phyloP scores from a whole-genome alignment of 177 flowering plant species.

The Vitis hybrid region DNA sequence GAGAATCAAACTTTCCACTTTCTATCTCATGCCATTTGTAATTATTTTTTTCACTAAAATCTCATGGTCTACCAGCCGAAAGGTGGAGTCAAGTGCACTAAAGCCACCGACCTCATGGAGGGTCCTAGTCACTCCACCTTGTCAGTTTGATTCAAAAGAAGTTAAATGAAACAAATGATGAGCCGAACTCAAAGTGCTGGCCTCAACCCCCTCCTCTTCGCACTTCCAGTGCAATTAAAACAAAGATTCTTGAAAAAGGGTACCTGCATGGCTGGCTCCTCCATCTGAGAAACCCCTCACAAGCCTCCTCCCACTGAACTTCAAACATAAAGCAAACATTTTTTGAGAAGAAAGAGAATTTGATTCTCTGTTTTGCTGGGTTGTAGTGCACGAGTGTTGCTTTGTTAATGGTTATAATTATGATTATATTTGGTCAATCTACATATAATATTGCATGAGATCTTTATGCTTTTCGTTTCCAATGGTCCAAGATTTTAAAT shows the following conservation, averaged over 20 bases:
- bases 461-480: background rate
- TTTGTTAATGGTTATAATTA: background rate
- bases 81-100: background rate
- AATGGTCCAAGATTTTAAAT: background rate
- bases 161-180: background rate
- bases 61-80: background rate
- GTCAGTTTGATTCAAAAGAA: background rate
- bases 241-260: background rate
- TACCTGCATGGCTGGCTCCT: background rate
- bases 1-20: too few species aligned
- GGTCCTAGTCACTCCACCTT: background rate
- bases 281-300: background rate
- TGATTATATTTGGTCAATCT: background rate
- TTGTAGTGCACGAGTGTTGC: background rate
- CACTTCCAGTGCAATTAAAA: background rate
- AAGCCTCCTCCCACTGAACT: too few species aligned
- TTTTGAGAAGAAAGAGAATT: too few species aligned
- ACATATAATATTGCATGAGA: background rate
- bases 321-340: too few species aligned
- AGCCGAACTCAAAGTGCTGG: background rate
- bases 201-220: background rate
- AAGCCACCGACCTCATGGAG: background rate
- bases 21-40: too few species aligned
- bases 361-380: background rate
- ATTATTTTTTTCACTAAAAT: too few species aligned